Evolutionary conservation across 768 basidiomycete genomes (phyloP).

Genomic region (Boletus rufocinnamomeus): DNA sequence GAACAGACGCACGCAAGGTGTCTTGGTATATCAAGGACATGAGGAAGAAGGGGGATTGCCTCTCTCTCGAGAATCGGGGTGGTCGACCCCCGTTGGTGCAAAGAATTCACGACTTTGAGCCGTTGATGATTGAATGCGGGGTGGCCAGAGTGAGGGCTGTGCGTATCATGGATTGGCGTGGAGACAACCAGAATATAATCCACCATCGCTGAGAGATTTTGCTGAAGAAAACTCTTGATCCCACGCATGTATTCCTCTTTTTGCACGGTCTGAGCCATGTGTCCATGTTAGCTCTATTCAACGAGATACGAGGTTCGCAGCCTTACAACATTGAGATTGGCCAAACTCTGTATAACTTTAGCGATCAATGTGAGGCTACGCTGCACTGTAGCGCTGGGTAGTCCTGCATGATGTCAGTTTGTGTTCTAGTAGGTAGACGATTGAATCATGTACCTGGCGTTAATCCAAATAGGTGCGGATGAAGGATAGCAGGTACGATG

Average conservation of each 20-base stretch:
- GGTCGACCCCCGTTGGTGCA: slow-evolving; percentile 56
- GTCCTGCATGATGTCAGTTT: slow-evolving; percentile 47
- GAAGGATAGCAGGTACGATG: slow-evolving; percentile 87
- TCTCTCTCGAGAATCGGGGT: slow-evolving; percentile 67
- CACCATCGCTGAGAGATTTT: slow-evolving; percentile 67
- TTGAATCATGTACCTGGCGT: slow-evolving; percentile 62
- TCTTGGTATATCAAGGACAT: slow-evolving; percentile 75
- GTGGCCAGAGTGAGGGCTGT: slow-evolving; percentile 30
- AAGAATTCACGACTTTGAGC: slow-evolving; percentile 51
- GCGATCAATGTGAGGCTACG: slow-evolving; percentile 84
- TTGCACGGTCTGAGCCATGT: slow-evolving; percentile 49
- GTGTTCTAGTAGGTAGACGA: background rate
- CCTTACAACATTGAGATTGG: slow-evolving; percentile 77
- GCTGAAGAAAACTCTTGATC: slow-evolving; percentile 69
- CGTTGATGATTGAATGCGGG: slow-evolving; percentile 49
- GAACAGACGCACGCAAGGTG: slow-evolving; percentile 78
- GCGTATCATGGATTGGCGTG: slow-evolving; percentile 42
- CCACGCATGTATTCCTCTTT: slow-evolving; percentile 85
- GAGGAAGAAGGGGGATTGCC: slow-evolving; percentile 69
- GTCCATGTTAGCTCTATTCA: slow-evolving; percentile 4
- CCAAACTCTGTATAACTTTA: slow-evolving; percentile 87
- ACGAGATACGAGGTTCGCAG: background rate
- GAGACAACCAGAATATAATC: slow-evolving; percentile 80
- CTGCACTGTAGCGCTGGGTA: slow-evolving; percentile 66
- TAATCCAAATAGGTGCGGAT: slow-evolving; percentile 82